These are phyloP conservation scores for Phellinidium pouzarii DNA, from an alignment of 1,284 basidiomycete species.

Conservation along the genomic window DNA sequence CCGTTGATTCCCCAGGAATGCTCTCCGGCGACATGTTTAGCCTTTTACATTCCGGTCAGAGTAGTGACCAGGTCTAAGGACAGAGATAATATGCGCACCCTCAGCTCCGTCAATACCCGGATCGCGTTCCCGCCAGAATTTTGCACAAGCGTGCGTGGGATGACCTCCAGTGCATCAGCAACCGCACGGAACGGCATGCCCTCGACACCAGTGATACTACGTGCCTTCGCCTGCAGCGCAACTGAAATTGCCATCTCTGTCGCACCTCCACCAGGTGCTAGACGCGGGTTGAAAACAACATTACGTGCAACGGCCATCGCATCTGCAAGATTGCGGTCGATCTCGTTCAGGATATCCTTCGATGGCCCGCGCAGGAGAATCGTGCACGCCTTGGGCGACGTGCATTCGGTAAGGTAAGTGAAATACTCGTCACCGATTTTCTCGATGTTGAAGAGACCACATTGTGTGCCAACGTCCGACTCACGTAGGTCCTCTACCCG, in stretches of 20 bases:
- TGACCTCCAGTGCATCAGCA: conserved; percentile 95
- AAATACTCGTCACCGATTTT: conserved; percentile 99
- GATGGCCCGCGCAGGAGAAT: conserved; percentile 97
- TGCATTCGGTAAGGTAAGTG: conserved; percentile 91
- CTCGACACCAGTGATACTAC: conserved; percentile 77
- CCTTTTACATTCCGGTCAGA: conserved; percentile 39
- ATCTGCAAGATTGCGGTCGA: conserved; percentile 95
- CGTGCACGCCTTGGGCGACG: conserved; percentile 94
- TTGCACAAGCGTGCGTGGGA: conserved; percentile 92
- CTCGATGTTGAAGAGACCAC: conserved; percentile 93
- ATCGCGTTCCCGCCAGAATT: conserved; percentile 96
- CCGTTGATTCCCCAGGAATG: conserved; percentile 92
- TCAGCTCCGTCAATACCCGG: conserved; percentile 83
- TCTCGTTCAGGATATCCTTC: conserved; percentile 97
- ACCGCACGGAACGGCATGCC: conserved; percentile 90
- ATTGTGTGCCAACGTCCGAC: conserved; percentile 85
- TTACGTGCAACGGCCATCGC: conserved; percentile 97
- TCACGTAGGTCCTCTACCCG: conserved; percentile 93
- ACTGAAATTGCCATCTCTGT: conserved; percentile 98
- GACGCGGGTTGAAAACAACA: conserved; percentile 90
- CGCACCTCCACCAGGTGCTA: conserved; percentile 93
- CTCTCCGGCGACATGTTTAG: conserved; percentile 91
- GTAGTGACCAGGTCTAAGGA: background rate
- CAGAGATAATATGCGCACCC: conserved; percentile 40
- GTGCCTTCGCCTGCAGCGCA: conserved; percentile 79